A percentile compares a stretch with the other conserved stretches of the same genome.
Evolutionary conservation across 495 filamentous ascomycete species (phyloP).

Genomic region (Trichoderma erinaceum): DNA sequence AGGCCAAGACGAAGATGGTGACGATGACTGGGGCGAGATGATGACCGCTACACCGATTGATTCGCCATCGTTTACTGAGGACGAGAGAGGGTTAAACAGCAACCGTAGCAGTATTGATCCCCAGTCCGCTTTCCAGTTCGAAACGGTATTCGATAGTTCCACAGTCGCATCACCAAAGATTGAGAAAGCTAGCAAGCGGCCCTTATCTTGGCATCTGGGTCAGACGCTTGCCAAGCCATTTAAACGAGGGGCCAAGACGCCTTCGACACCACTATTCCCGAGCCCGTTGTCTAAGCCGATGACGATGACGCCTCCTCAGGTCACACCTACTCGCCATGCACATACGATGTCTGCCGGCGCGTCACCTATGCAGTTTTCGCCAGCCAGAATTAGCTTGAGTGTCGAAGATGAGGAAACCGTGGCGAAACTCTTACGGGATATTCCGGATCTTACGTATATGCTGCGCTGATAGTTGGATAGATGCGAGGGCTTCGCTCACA

Average conservation of each 20-base stretch:
- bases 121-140: background rate
- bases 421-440: conserved; percentile 31
- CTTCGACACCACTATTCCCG: background rate
- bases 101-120: background rate
- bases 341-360: background rate
- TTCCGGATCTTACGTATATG: conserved; percentile 53
- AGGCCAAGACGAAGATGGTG: conserved; percentile 31
- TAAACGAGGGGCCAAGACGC: background rate
- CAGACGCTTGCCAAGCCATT: background rate
- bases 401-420: conserved; percentile 31
- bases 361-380: background rate
- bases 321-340: background rate
- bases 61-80: conserved; percentile 14
- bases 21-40: conserved; percentile 53
- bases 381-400: background rate
- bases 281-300: background rate
- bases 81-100: background rate
- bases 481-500: background rate
- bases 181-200: conserved; percentile 11
- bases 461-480: conserved; percentile 26
- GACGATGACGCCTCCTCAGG: background rate
- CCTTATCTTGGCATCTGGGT: conserved; percentile 10
- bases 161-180: background rate
- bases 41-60: conserved; percentile 38
- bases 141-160: background rate